phyloP scores from a whole-genome alignment of 2,329 filamentous ascomycete genomes.

The Pestalotiopsis sp. region DNA sequence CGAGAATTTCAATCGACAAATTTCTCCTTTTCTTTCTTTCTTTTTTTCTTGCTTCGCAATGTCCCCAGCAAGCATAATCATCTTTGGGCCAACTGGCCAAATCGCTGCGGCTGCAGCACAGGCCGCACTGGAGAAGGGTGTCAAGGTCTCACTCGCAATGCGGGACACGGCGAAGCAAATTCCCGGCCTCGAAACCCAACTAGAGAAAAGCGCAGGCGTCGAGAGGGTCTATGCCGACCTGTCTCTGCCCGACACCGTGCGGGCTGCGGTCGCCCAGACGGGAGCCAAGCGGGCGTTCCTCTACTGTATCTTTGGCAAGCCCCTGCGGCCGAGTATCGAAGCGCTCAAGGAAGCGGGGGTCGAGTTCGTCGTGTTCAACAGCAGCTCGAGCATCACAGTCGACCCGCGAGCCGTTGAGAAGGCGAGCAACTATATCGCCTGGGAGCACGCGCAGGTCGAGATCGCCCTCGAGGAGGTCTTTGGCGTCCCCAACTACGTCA shows the following conservation, averaged over 20 bases:
- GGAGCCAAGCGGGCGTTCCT: constrained; percentile 51
- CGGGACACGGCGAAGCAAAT: constrained; percentile 45
- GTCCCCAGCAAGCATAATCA: constrained; percentile 29
- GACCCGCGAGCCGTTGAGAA: constrained; percentile 22
- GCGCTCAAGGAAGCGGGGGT: constrained; percentile 49
- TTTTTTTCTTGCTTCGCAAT: neutral
- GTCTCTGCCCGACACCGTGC: constrained; percentile 40
- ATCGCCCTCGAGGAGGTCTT: constrained; percentile 43
- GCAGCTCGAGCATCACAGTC: constrained; percentile 36
- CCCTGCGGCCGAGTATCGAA: constrained; percentile 41
- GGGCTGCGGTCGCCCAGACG: constrained; percentile 40
- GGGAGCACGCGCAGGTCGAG: constrained; percentile 47
- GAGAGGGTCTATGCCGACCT: constrained; percentile 48
- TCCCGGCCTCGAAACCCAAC: constrained; percentile 13
- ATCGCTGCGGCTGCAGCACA: constrained; percentile 42
- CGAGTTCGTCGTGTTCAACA: constrained; percentile 48
- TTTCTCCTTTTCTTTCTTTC: neutral
- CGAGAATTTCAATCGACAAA: neutral
- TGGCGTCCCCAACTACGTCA: constrained; percentile 38
- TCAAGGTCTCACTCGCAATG: constrained; percentile 49
- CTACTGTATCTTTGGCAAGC: constrained; percentile 42
- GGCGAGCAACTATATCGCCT: constrained; percentile 37
- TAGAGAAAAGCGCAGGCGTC: constrained; percentile 34
- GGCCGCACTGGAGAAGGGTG: constrained; percentile 38
- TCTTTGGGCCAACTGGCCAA: constrained; percentile 52